A percentile compares a stretch with the other conserved stretches of the same genome.
Evolutionary conservation across 768 basidiomycete genomes (phyloP).

Genomic region (Melanogaster broomeanus): DNA sequence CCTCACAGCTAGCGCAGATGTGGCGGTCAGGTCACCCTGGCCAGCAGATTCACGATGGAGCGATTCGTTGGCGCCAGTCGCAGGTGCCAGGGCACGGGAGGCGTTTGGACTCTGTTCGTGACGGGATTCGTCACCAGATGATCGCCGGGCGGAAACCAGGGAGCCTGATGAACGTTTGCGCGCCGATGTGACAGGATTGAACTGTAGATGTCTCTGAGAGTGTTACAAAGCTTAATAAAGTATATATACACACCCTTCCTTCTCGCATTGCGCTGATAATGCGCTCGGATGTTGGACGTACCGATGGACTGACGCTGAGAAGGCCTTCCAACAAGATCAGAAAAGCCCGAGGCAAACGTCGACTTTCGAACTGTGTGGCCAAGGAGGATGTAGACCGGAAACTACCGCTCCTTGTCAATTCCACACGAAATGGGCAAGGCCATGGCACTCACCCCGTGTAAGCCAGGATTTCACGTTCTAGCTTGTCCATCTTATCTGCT

Average conservation of each 20-base stretch:
- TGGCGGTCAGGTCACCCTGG: background rate
- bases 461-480: slow-evolving; percentile 70
- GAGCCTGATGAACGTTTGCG: slow-evolving; percentile 14
- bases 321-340: slow-evolving; percentile 74
- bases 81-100: slow-evolving; percentile 18
- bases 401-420: slow-evolving; percentile 30
- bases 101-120: slow-evolving; percentile 11
- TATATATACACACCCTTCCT: slow-evolving; percentile 59
- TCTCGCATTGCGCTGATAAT: slow-evolving; percentile 69
- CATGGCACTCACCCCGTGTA: slow-evolving; percentile 66
- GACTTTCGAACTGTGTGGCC: slow-evolving; percentile 58
- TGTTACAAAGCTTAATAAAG: background rate
- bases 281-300: slow-evolving; percentile 73
- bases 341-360: slow-evolving; percentile 72
- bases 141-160: slow-evolving; percentile 23
- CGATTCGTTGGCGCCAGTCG: slow-evolving; percentile 3
- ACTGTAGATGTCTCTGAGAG: slow-evolving; percentile 21
- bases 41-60: background rate
- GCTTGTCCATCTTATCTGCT: slow-evolving; percentile 60
- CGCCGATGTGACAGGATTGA: slow-evolving; percentile 22
- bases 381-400: slow-evolving; percentile 55
- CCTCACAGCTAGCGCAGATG: background rate
- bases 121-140: slow-evolving; percentile 8
- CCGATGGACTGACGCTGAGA: slow-evolving; percentile 57
- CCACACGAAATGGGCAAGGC: background rate